Conservation (phyloP, 805 yeast species). For the Ogataea chonburiensis region DNA sequence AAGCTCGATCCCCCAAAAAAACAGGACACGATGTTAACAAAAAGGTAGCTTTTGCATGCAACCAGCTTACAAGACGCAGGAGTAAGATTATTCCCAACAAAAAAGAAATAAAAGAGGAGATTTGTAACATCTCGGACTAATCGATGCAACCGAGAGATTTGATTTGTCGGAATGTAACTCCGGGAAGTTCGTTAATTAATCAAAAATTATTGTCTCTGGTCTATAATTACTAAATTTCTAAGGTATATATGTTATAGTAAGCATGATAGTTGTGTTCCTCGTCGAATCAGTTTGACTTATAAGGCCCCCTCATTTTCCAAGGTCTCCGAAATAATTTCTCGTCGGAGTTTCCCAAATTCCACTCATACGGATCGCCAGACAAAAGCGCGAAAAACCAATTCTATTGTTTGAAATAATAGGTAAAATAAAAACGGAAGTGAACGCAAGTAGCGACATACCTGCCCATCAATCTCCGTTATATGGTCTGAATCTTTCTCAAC, state of each 20-base stretch:
- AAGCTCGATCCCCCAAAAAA: too few species aligned
- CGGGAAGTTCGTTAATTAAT: not conserved
- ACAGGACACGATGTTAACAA: not conserved
- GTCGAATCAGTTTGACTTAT: too few species aligned
- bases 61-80: conserved; percentile 3
- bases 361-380: conserved; percentile 1
- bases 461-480: conserved; percentile 10
- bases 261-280: too few species aligned
- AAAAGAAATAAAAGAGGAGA: conserved; percentile 11
- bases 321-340: not conserved
- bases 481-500: conserved; percentile 5
- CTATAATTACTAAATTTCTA: too few species aligned
- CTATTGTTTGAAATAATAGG: conserved; percentile 11
- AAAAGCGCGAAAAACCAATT: conserved; percentile 1
- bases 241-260: too few species aligned
- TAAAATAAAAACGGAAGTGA: conserved; percentile 5
- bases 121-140: conserved; percentile 1
- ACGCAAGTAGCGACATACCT: conserved; percentile 3
- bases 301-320: too few species aligned
- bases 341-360: conserved; percentile 9
- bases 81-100: conserved; percentile 4
- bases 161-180: conserved; percentile 1
- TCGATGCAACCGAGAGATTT: conserved; percentile 1
- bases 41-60: not conserved
- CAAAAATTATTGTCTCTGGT: too few species aligned